These are phyloP conservation scores for Abelmoschus esculentus DNA, from an alignment of 345 rosid species.

Conservation along the genomic window DNA sequence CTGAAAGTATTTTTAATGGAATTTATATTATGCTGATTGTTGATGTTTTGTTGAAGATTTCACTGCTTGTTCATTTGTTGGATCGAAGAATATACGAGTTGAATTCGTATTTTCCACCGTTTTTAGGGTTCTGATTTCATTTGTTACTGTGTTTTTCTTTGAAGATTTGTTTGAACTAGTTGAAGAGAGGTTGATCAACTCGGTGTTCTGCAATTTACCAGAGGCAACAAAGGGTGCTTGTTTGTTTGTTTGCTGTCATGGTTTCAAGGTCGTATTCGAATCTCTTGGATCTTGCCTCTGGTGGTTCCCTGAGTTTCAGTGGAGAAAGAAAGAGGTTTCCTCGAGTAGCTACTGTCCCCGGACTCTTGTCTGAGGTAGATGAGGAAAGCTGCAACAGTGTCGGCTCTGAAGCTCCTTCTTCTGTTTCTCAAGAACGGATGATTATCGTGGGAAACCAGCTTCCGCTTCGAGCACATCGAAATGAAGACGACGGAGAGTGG, in stretches of 20 bases:
- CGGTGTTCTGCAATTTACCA: slow-evolving; percentile 5
- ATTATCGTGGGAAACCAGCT: slow-evolving; percentile 93
- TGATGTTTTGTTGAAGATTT: background rate
- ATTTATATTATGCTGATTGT: background rate
- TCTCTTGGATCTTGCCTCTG: slow-evolving; percentile 85
- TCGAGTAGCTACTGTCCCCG: slow-evolving; percentile 83
- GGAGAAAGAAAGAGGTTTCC: slow-evolving; percentile 73
- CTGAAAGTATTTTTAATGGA: background rate
- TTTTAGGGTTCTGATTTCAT: background rate
- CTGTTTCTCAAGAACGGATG: slow-evolving; percentile 67
- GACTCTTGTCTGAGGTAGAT: slow-evolving; percentile 73
- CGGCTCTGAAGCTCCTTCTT: slow-evolving; percentile 80
- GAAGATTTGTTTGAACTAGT: slow-evolving; percentile 4
- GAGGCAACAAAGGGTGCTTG: slow-evolving; percentile 3
- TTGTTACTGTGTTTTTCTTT: slow-evolving; percentile 1
- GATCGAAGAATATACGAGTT: background rate
- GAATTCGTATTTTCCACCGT: background rate
- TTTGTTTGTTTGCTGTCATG: slow-evolving; percentile 30
- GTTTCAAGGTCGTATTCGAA: slow-evolving; percentile 92
- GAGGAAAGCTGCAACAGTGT: slow-evolving; percentile 68
- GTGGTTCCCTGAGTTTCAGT: slow-evolving; percentile 44
- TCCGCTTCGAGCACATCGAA: slow-evolving; percentile 58
- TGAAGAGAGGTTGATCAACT: background rate
- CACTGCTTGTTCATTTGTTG: background rate
- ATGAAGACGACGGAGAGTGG: slow-evolving; percentile 40